These are phyloP conservation scores for Gymnopus androsaceus DNA, from an alignment of 1,284 basidiomycete genomes.

Conservation along the genomic window DNA sequence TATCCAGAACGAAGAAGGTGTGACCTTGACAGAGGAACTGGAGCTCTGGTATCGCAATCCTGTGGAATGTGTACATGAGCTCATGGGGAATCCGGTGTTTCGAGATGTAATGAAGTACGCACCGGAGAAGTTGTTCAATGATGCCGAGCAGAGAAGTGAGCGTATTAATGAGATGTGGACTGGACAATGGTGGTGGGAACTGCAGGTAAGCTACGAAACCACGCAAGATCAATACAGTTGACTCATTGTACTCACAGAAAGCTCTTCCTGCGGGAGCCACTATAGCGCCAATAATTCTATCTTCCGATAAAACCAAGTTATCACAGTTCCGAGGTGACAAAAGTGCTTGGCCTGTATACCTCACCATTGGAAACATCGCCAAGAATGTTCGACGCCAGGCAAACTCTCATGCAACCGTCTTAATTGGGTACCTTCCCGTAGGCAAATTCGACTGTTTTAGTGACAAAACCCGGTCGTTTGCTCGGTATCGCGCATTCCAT, in stretches of 20 bases:
- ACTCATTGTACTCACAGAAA: too few relatives aligned
- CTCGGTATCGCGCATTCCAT: slow-evolving; percentile 38
- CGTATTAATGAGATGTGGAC: slow-evolving; percentile 26
- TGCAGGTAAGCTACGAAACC: slow-evolving; percentile 19
- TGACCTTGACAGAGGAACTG: slow-evolving; percentile 22
- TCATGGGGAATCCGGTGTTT: slow-evolving; percentile 28
- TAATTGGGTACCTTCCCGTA: slow-evolving; percentile 44
- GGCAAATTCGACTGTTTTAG: slow-evolving; percentile 39
- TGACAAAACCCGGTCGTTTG: slow-evolving; percentile 20
- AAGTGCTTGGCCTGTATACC: slow-evolving; percentile 25
- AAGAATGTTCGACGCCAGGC: slow-evolving; percentile 33
- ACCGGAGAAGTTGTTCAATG: slow-evolving; percentile 14
- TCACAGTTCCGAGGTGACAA: slow-evolving; percentile 21
- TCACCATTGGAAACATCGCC: slow-evolving; percentile 40
- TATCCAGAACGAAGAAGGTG: too few relatives aligned
- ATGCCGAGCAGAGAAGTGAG: slow-evolving; percentile 5
- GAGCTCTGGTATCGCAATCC: slow-evolving; percentile 33
- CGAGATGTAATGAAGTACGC: slow-evolving; percentile 11
- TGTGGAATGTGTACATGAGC: slow-evolving; percentile 28
- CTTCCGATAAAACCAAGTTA: slow-evolving; percentile 23
- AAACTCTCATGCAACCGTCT: slow-evolving; percentile 28
- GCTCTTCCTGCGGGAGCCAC: slow-evolving; percentile 11
- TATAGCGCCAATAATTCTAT: slow-evolving; percentile 19
- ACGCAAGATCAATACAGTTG: background rate
- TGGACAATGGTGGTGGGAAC: slow-evolving; percentile 25